Conservation (phyloP, 1,284 basidiomycete species). For the Wolfiporia cocos region DNA sequence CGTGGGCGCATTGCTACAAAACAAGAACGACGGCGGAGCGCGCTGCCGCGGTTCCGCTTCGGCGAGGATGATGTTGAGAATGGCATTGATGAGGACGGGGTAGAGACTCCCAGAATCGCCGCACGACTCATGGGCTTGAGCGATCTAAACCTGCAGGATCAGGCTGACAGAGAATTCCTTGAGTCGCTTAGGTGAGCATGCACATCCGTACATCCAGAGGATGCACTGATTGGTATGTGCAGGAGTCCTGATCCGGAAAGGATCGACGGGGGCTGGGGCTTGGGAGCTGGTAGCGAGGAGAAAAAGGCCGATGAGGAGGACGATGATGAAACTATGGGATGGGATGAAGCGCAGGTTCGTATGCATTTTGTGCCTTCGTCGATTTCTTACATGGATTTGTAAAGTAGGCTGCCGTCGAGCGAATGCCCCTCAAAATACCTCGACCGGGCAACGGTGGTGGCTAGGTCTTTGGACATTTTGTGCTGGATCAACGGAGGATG, state of each 20-base stretch:
- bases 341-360: slow-evolving; percentile 60
- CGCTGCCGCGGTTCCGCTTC: slow-evolving; percentile 1
- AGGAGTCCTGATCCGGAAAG: slow-evolving; percentile 45
- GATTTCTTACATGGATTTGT: background rate
- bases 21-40: slow-evolving; percentile 8
- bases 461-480: too few relatives aligned
- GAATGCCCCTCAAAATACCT: too few relatives aligned
- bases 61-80: slow-evolving; percentile 7
- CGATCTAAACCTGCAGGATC: slow-evolving; percentile 25
- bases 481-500: too few relatives aligned
- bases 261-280: slow-evolving; percentile 59
- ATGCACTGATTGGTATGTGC: slow-evolving; percentile 1
- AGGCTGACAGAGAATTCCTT: slow-evolving; percentile 48
- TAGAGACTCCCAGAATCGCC: slow-evolving; percentile 47
- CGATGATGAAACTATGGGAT: slow-evolving; percentile 37
- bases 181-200: slow-evolving; percentile 44
- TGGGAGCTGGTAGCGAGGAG: slow-evolving; percentile 51
- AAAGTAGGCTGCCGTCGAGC: background rate
- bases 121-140: slow-evolving; percentile 12
- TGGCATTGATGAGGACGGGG: slow-evolving; percentile 32
- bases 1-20: slow-evolving; percentile 68
- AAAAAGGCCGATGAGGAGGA: slow-evolving; percentile 23
- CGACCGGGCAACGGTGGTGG: slow-evolving; percentile 10
- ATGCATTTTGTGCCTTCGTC: background rate
- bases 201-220: too few relatives aligned